Conservation (phyloP, 306 rosid genomes). For the Cucurbita argyrosperma region DNA sequence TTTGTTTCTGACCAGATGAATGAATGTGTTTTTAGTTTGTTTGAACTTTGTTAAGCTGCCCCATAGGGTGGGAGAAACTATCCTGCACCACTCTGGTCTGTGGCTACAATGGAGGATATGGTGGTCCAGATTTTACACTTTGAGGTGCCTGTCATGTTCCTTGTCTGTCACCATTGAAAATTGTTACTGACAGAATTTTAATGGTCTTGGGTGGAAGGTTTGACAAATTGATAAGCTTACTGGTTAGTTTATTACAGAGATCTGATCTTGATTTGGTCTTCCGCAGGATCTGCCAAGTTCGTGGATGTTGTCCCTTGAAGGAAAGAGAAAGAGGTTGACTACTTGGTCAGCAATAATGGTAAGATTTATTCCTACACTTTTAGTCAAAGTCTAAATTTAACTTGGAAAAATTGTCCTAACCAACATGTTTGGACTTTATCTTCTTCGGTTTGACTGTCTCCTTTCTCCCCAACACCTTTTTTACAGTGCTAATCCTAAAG, state of each 20-base stretch:
- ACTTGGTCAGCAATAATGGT: conserved; percentile 2
- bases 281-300: neutral
- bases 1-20: neutral
- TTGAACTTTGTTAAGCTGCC: neutral
- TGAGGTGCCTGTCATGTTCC: neutral
- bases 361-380: neutral
- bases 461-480: neutral
- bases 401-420: neutral
- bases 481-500: neutral
- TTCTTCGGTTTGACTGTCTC: conserved; percentile 1
- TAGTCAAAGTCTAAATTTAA: conserved; percentile 5
- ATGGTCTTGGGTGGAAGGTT: neutral
- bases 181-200: neutral
- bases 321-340: neutral
- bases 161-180: neutral
- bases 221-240: neutral
- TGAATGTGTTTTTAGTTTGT: neutral
- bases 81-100: neutral
- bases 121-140: neutral
- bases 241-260: neutral
- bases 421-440: neutral
- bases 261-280: conserved; percentile 1
- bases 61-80: neutral
- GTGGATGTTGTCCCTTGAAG: neutral
- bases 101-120: neutral